Evolutionary conservation across 2,329 filamentous ascomycete genomes (phyloP), one percentile per base, ranked within the genome.

Genomic region (Trichoderma simmonsii): DNA sequence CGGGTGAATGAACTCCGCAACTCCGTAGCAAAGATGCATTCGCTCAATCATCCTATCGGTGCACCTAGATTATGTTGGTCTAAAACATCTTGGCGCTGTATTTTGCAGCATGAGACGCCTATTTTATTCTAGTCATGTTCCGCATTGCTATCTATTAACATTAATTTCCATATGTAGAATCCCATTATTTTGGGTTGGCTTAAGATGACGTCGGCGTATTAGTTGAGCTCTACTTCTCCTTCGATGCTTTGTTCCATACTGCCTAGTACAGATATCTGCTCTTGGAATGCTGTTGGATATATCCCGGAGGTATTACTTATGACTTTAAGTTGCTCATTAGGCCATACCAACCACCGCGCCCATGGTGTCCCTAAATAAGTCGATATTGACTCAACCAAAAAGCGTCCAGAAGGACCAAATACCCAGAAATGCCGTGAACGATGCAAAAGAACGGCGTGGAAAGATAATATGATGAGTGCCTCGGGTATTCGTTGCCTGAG

Each of bases 391-490:
- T 56, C 26, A 15, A 71, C 32, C 15, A 71, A 34, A 36, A 71
- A 71, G n/a, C 70, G 60, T 2, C 70, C 70, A 6, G 70, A 63
- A n/a, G 43, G 32, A 18, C 76, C 75, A 66, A 82, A 76, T 24
- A 81, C 75, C 82, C 82, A 83, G 21, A 76, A 77, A 1, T 76
- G 69, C n/a, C 77, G 76, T 21, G 74, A 76, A 21, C 76, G 74
- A 73, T 86, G 81, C 34, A 86, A 73, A 39, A 85, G 75, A 4
- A 83, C 78, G 3, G 82, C 83, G 74, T 84, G 86, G 73, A 84
- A 83, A 4, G 80, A 81, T 9, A 86, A 73, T 3, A 82, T 75
- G 1, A 78, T 77, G 28, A 83, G 70, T 1, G 83, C 84, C 73
- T 86, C 84, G 0, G 82, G 81, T 3, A 77, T 74, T 48, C 79